Conservation (phyloP, 2,329 filamentous ascomycete genomes). For the Harringtonia lauricola region DNA sequence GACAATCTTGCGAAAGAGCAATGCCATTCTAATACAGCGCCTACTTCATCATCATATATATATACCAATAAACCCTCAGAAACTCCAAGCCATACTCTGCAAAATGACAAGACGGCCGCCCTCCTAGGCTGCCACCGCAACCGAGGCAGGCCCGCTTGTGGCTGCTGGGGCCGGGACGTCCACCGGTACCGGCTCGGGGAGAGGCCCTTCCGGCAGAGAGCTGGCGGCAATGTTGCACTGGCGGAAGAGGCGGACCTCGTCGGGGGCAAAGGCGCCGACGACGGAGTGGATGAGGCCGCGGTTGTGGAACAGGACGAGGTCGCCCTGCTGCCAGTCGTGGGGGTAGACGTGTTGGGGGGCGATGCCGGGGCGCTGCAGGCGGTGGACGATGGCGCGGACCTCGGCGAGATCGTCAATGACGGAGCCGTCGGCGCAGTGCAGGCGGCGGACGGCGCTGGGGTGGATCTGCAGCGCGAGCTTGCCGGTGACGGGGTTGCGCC, state of each 20-base stretch:
- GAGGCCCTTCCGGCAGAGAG: slow-evolving; percentile 9
- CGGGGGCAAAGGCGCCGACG: slow-evolving; percentile 59
- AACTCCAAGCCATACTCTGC: too few species aligned
- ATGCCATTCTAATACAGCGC: too few species aligned
- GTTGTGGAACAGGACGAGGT: slow-evolving; percentile 71
- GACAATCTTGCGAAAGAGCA: too few species aligned
- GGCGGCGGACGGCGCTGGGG: slow-evolving; percentile 57
- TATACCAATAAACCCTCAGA: too few species aligned
- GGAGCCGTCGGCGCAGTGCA: slow-evolving; percentile 55
- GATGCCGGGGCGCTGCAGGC: slow-evolving; percentile 62
- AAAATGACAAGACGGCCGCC: too few species aligned
- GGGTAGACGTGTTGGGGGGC: slow-evolving; percentile 57
- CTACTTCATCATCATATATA: too few species aligned
- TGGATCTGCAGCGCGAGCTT: slow-evolving; percentile 63
- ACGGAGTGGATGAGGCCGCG: slow-evolving; percentile 65
- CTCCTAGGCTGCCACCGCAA: background rate
- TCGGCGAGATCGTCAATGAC: slow-evolving; percentile 57
- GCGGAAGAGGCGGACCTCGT: slow-evolving; percentile 65
- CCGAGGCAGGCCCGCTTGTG: background rate
- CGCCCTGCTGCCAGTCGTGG: slow-evolving; percentile 68
- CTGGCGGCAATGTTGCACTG: slow-evolving; percentile 72
- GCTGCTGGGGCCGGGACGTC: background rate
- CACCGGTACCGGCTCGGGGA: background rate
- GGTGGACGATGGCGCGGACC: slow-evolving; percentile 58
- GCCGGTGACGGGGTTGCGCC: slow-evolving; percentile 64